Conservation (phyloP, 2,329 filamentous ascomycete species). For the Plenodomus biglobosus region DNA sequence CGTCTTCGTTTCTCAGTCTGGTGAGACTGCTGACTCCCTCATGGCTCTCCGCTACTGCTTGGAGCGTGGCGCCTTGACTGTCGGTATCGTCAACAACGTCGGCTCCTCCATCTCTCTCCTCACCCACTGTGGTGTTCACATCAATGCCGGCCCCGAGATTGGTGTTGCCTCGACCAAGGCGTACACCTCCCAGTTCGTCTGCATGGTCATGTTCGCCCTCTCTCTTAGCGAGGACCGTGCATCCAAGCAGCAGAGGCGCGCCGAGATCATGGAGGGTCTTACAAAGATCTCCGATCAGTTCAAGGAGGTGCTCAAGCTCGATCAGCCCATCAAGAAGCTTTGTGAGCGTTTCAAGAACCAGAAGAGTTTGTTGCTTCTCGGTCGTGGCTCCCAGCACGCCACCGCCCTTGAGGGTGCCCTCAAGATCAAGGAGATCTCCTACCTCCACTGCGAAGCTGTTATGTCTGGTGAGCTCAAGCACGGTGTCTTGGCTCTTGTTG, state of each 20-base stretch:
- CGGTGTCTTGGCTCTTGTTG: slow-evolving; percentile 93
- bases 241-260: slow-evolving; percentile 85
- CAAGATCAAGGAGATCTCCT: slow-evolving; percentile 99
- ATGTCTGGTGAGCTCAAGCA: slow-evolving; percentile 99
- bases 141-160: slow-evolving; percentile 98
- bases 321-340: slow-evolving; percentile 91
- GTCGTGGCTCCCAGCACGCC: slow-evolving; percentile 93
- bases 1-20: slow-evolving; percentile 97
- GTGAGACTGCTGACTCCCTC: slow-evolving; percentile 96
- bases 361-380: slow-evolving; percentile 90
- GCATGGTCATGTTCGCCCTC: slow-evolving; percentile 99
- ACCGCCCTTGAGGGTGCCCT: slow-evolving; percentile 94
- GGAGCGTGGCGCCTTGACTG: slow-evolving; percentile 93
- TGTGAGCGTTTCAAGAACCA: slow-evolving; percentile 96
- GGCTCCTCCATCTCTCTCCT: slow-evolving; percentile 98
- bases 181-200: slow-evolving; percentile 98
- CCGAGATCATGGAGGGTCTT: slow-evolving; percentile 96
- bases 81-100: slow-evolving; percentile 98
- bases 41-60: slow-evolving; percentile 97
- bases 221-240: slow-evolving; percentile 95
- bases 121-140: slow-evolving; percentile 99
- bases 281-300: slow-evolving; percentile 87
- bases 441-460: slow-evolving; percentile 98
- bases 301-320: slow-evolving; percentile 85
- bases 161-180: slow-evolving; percentile 99